Evolutionary conservation across 2,329 filamentous ascomycete species (phyloP), one percentile per base, ranked within the genome.

Genomic region (Fusarium humuli): DNA sequence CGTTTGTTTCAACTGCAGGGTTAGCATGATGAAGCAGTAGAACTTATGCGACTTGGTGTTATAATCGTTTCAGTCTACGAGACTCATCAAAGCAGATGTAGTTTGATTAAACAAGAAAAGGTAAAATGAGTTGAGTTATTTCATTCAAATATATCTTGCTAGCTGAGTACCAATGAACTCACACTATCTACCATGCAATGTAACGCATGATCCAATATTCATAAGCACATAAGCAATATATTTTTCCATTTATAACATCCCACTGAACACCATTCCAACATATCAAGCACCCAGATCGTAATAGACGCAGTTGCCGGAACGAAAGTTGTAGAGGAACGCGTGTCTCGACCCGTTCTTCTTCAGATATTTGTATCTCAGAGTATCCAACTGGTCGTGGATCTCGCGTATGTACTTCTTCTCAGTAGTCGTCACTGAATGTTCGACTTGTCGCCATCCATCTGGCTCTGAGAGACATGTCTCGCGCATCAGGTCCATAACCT

Each of bases 281-380:
- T 30, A 60, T 73, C 61, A 75, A n/a, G 78, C 80, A 30, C 82
- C 83, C 45, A 98, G 81, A 80, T 97, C 94, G 79, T 97, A 97
- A 77, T 95, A 93, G 53, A 97, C 86, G 78, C 93, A 94, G 62
- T 87, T 91, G 0, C 92, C 92, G 12, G 93, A 97, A 64, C 94
- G 86, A 74, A 97, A 97, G 75, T 97, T 97, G 81, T 97, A 97
- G 55, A 98, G 87, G 80, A 97, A 97, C 13, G 93, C 92, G 77
- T 94, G 92, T 48, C 88, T 86, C 25, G 87, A 86, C 11, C 85
- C 87, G 6, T 84, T 78, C 69, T 83, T 83, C 64, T 71, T 81
- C 82, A 83, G 86, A 81, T 83, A 90, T 84, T 78, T 86, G 81
- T 71, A 83, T 80, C 77, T 88, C 88, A 83, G 96, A 80, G 74